phyloP scores from a whole-genome alignment of 1,284 basidiomycete species.

The Schizopora paradoxa region DNA sequence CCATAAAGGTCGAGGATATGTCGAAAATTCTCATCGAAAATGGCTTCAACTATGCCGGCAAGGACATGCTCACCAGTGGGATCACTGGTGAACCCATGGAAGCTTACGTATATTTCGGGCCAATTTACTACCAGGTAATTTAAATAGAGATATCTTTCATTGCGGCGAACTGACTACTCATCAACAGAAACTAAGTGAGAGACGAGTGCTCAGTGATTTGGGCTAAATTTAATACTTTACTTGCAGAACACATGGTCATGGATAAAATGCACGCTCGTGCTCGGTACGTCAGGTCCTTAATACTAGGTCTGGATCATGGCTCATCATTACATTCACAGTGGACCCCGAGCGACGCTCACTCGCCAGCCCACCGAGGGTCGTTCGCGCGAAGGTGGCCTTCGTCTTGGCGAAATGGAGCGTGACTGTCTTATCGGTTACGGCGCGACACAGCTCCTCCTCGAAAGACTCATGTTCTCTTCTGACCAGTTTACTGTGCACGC shows the following conservation, averaged over 20 bases:
- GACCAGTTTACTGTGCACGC: slow-evolving; percentile 97
- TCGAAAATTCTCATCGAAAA: slow-evolving; percentile 90
- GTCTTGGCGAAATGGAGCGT: slow-evolving; percentile 98
- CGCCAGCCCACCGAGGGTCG: slow-evolving; percentile 98
- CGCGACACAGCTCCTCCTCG: slow-evolving; percentile 92
- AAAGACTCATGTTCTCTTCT: slow-evolving; percentile 97
- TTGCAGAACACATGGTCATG: slow-evolving; percentile 91
- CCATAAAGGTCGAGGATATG: slow-evolving; percentile 90
- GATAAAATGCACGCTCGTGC: slow-evolving; percentile 99
- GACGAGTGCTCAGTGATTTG: slow-evolving; percentile 8
- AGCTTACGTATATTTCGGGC: slow-evolving; percentile 97
- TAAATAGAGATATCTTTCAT: slow-evolving; percentile 6
- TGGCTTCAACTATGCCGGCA: slow-evolving; percentile 96
- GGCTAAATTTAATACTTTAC: slow-evolving; percentile 18
- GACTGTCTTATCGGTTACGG: slow-evolving; percentile 96
- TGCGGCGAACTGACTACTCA: slow-evolving; percentile 11
- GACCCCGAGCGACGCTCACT: slow-evolving; percentile 93
- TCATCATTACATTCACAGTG: slow-evolving; percentile 41
- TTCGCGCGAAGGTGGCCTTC: slow-evolving; percentile 93
- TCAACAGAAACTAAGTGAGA: slow-evolving; percentile 72
- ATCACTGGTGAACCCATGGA: slow-evolving; percentile 97
- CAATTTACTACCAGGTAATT: slow-evolving; percentile 92
- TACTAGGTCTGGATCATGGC: slow-evolving; percentile 14
- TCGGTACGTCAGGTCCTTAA: slow-evolving; percentile 45
- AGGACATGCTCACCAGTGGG: slow-evolving; percentile 97